Evolutionary conservation across 2,329 filamentous ascomycete genomes (phyloP), one percentile per base, ranked within the genome.

Genomic region (Colletotrichum incanum): DNA sequence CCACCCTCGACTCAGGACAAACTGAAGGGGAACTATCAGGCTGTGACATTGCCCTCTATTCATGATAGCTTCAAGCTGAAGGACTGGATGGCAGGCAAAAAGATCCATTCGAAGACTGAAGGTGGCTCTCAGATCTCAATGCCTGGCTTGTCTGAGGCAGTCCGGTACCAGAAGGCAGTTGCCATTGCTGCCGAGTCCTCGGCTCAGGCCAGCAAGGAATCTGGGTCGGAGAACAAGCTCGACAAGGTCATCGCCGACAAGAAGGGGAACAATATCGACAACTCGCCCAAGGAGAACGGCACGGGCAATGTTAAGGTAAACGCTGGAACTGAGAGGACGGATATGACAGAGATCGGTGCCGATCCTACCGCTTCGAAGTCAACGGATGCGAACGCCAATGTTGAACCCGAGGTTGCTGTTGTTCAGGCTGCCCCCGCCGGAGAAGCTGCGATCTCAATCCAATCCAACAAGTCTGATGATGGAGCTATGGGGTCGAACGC

Each of bases 101-200:
- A 39, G 34, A 7, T n/a, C 12, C 60, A 63, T 23, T 11, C 16
- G n/a, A 18, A 50, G 16, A 28, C 60, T 9, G 23, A 28, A 8
- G 23, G 11, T 23, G 16, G 14, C 45, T 55, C 37, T n/a, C 18
- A 55, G 20, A n/a, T 43, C 6, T 23, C 61, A 2, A 64, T 64
- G 61, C 61, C 61, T 64, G 61, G 61, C 9, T 64, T 64, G 37
- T 55, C 18, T 45, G 50, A 55, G 28, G 61, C 61, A 26, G 37
- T 64, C 37, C 11, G n/a, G 11, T 41, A 55, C 49, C 49, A 64
- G 20, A 64, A 55, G 39, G 37, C 37, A 55, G 37, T 43, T 43
- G 49, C 20, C 26, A 6, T 7, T 26, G 34, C 39, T 64, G 23
- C 34, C 3, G 9, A 63, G 5, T 20, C 26, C 9, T 55, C 26